phyloP scores from a whole-genome alignment of 306 rosid genomes.

The Dryas octopetala region DNA sequence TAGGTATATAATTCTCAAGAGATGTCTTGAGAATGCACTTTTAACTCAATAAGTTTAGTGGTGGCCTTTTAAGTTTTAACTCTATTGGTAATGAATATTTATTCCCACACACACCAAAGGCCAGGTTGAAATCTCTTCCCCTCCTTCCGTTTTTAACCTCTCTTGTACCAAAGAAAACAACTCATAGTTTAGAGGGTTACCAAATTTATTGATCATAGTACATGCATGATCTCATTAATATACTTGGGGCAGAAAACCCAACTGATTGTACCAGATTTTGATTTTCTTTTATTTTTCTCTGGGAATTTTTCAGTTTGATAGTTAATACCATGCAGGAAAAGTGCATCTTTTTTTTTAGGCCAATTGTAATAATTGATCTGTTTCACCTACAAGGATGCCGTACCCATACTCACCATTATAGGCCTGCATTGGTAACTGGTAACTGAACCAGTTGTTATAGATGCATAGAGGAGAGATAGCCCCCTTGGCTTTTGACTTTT shows the following conservation, averaged over 20 bases:
- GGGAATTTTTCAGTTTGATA: neutral
- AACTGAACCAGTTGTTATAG: conserved; percentile 11
- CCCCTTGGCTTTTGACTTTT: neutral
- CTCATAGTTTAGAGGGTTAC: too few species aligned
- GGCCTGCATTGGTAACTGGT: conserved; percentile 18
- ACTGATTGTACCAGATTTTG: neutral
- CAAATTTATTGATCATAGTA: neutral
- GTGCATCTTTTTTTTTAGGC: neutral
- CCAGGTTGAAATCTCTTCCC: too few species aligned
- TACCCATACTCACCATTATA: conserved; percentile 11
- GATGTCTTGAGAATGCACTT: too few species aligned
- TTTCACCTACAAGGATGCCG: neutral
- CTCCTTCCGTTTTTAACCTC: too few species aligned
- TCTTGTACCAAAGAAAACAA: too few species aligned
- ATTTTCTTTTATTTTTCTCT: neutral
- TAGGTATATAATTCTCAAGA: too few species aligned
- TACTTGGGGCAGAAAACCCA: neutral
- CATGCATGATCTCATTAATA: neutral
- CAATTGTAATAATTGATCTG: conserved; percentile 6
- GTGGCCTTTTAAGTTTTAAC: too few species aligned
- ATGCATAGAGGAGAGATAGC: neutral
- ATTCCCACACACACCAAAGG: too few species aligned
- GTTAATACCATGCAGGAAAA: neutral
- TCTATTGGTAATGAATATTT: too few species aligned
- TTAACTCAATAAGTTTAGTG: too few species aligned